A percentile compares a stretch with the other conserved stretches of the same genome.
Evolutionary conservation across 768 basidiomycete species (phyloP).

Genomic region (Pulveroboletus sp.): DNA sequence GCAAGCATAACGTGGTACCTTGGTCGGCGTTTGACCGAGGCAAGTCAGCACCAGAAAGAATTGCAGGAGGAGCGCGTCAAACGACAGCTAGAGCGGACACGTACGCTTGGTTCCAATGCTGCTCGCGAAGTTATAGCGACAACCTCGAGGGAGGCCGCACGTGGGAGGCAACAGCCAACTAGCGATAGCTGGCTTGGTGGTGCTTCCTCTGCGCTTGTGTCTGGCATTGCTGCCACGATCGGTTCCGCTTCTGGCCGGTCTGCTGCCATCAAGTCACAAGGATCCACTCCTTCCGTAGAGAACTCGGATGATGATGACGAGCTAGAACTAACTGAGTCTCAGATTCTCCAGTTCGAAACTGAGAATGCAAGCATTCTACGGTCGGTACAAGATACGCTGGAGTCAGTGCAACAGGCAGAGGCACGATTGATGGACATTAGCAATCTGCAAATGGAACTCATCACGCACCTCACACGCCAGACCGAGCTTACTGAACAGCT

Average conservation of each 20-base stretch:
- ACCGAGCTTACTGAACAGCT: slow-evolving; percentile 90
- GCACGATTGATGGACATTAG: slow-evolving; percentile 89
- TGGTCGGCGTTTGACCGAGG: slow-evolving; percentile 70
- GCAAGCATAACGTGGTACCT: slow-evolving; percentile 92
- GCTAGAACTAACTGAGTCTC: slow-evolving; percentile 75
- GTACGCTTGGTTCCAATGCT: slow-evolving; percentile 78
- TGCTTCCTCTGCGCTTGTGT: slow-evolving; percentile 49
- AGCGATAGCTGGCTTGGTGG: slow-evolving; percentile 58
- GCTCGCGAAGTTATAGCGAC: slow-evolving; percentile 55
- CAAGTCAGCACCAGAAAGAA: slow-evolving; percentile 74
- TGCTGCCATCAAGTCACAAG: slow-evolving; percentile 24
- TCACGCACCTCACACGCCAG: slow-evolving; percentile 82
- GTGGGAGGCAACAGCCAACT: slow-evolving; percentile 14
- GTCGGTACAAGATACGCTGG: slow-evolving; percentile 79
- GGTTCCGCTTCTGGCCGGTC: slow-evolving; percentile 40
- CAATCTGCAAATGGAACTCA: slow-evolving; percentile 86
- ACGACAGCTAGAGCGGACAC: slow-evolving; percentile 79
- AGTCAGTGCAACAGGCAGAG: slow-evolving; percentile 89
- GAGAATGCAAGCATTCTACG: slow-evolving; percentile 87
- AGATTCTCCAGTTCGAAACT: slow-evolving; percentile 88
- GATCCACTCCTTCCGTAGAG: slow-evolving; percentile 33
- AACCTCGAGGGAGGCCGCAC: slow-evolving; percentile 27
- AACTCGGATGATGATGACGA: slow-evolving; percentile 66
- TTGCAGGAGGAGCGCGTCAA: slow-evolving; percentile 93
- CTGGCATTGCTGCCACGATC: slow-evolving; percentile 56